Evolutionary conservation across 345 rosid genomes (phyloP), one percentile per base, ranked within the genome.

Genomic region (Raphanus raphanistrum): DNA sequence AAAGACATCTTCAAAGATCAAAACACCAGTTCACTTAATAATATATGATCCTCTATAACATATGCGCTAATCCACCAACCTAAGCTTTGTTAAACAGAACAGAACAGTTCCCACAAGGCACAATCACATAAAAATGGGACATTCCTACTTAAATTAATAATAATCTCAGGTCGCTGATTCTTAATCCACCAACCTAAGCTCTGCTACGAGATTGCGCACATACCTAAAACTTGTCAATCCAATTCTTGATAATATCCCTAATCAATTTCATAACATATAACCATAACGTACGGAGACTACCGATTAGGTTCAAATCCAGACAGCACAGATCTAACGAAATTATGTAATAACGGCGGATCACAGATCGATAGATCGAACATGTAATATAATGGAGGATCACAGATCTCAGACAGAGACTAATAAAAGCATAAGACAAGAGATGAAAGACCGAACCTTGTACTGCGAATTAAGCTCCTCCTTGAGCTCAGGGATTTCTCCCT

Each of bases 381-480:
- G 29, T 66, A 57, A 63, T 12, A 63, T 12, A 62, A 70, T 75
- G 79, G 76, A 16, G 68, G 80, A 86, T 78, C 84, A 72, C 72
- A 66, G 70, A 87, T 81, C 82, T 82, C 57, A 59, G 31, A 5
- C 31, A 50, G 4, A 74, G 33, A 70, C 50, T 45, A 12, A 12
- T 8, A 64, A 52, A 17, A 52, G 57, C 74, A 73, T 27, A 33
- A 33, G 60, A 48, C 2, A 32, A 15, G 2, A 60, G 28, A 65
- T 15, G 3, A 57, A 70, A 33, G 97, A 93, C 90, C 90, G 97
- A 93, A 91, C 90, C 93, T 90, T 94, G 79, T 92, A 90, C 87
- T 92, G 98, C 15, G 97, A 92, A 89, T 92, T 95, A 74, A 95
- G 97, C 85, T 95, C 99, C 74, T 95, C 99, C 79, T 95, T 95